Conservation (phyloP, 441 rosid genomes). For the Adansonia gregorii region DNA sequence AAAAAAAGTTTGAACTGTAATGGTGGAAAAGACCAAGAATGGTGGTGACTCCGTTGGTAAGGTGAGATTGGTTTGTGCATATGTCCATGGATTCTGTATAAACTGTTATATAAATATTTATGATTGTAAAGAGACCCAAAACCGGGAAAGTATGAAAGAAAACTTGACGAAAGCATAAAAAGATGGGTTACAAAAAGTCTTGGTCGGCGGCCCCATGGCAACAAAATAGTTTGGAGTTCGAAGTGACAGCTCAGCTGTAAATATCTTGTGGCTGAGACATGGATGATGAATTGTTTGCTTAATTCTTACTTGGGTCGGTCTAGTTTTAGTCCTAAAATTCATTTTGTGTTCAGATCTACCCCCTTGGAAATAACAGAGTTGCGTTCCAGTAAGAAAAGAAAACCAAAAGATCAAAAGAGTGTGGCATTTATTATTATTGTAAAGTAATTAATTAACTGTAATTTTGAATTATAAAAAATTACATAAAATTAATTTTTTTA, state of each 20-base stretch:
- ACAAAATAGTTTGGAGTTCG: neutral
- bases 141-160: neutral
- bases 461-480: no score
- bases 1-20: neutral
- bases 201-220: conserved; percentile 32
- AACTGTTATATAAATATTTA: neutral
- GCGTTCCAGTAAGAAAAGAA: no score
- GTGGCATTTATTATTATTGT: no score
- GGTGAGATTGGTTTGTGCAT: no score
- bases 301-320: neutral
- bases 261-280: neutral
- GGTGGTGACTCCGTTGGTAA: neutral
- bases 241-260: neutral
- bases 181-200: neutral
- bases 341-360: neutral
- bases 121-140: neutral
- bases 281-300: neutral
- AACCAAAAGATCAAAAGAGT: no score
- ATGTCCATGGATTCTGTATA: no score
- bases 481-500: no score
- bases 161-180: neutral
- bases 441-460: no score
- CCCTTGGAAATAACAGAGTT: no score
- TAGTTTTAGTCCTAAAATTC: neutral
- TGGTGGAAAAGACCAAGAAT: neutral